Base-by-base conservation (phyloP, 2,329 filamentous ascomycete genomes). In the Chaetomium strumarium region DNA sequence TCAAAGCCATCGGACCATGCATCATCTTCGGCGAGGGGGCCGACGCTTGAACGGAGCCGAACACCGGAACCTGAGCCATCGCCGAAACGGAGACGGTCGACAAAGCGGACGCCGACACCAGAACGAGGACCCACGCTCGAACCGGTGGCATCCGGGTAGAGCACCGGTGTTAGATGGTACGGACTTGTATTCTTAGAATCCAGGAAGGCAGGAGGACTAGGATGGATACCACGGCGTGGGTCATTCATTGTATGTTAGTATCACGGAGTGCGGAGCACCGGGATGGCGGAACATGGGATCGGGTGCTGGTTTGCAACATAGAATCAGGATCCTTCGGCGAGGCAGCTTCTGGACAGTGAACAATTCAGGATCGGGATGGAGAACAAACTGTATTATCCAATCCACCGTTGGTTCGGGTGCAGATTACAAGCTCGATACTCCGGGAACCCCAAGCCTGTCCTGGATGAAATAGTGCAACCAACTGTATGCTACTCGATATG, bases 141-240 rank as follows among this genome's bases (percentile, higher is more conserved):
- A 7, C 24, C 24, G 7, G 24, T 7, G 24, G 24, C 24, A 7
- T 24, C 24, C 24, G 24, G 24, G 24, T 24, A 24, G 24, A 24
- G 24, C 24, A 14, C 5, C 10, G 3, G 9, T 5, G 13, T 4
- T 5, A 34, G 33, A 34, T 34, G 33, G 10, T 12, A 34, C 9
- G 12, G 4, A 6, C 5, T 34, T 51, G 31, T 33, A 46, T 34
- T 42, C 42, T 16, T 52, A 52, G 0, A 20, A 19, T 12, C 10
- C 20, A n/a, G 5, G 11, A 24, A 24, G 33, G 33, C 33, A 10
- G 44, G 19, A 13, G 19, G 24, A 13, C 24, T 17, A 48, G 50
- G 51, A 53, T 49, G 39, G 24, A 53, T 49, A 41, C 42, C 51
- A 49, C 41, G 46, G 37, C 46, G 41, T 49, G n/a, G 36, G 41